A percentile compares a stretch with the other conserved stretches of the same genome.
Conservation (phyloP, 2,329 filamentous ascomycete genomes). For the Pseudofabraea citricarpa region DNA sequence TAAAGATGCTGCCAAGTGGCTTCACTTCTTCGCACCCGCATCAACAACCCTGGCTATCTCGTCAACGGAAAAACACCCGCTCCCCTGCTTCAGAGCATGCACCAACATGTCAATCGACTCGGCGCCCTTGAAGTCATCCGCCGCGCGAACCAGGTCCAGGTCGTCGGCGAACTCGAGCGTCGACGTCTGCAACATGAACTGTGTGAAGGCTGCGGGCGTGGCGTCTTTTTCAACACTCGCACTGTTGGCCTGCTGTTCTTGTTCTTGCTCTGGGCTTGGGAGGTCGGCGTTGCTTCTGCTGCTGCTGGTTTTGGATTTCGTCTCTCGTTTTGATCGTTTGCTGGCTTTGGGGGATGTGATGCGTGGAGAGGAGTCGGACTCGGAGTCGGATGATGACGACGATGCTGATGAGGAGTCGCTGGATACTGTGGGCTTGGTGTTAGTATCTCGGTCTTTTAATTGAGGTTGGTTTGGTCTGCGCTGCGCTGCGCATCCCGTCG, state of each 20-base stretch:
- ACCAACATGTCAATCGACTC: constrained; percentile 62
- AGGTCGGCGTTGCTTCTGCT: constrained; percentile 5
- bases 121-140: constrained; percentile 62
- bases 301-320: constrained; percentile 16
- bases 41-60: constrained; percentile 37
- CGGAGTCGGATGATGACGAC: too few relatives aligned
- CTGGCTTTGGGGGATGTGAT: too few relatives aligned
- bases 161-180: constrained; percentile 71
- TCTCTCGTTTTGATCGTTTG: constrained; percentile 8
- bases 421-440: too few relatives aligned
- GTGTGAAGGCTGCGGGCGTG: constrained; percentile 41
- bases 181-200: constrained; percentile 65
- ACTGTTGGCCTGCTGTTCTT: neutral
- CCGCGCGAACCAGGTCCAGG: constrained; percentile 62
- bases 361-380: too few relatives aligned
- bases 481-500: too few relatives aligned
- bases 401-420: too few relatives aligned
- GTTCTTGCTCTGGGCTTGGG: too few relatives aligned
- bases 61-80: constrained; percentile 52
- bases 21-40: too few relatives aligned
- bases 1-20: too few relatives aligned
- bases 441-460: too few relatives aligned
- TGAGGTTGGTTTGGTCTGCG: too few relatives aligned
- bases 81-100: constrained; percentile 63
- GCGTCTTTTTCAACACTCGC: constrained; percentile 4